Conservation (phyloP, 2,329 filamentous ascomycete species). For the Fusarium redolens region DNA sequence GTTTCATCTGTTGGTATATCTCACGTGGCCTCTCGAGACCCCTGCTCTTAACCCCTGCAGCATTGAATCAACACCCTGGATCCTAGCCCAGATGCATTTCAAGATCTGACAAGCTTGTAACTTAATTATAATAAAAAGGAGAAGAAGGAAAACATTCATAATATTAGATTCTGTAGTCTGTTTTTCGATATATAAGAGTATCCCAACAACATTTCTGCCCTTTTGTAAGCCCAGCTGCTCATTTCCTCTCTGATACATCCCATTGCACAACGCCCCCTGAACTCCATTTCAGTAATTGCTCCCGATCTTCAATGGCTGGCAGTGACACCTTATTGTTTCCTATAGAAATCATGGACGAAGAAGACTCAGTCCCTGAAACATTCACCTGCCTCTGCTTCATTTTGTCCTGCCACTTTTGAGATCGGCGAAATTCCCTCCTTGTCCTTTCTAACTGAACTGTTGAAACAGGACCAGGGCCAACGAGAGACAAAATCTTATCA, state of each 20-base stretch:
- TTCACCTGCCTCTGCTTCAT: fast-evolving
- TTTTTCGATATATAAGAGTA: too few relatives aligned
- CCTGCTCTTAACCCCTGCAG: not conserved
- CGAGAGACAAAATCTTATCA: fast-evolving
- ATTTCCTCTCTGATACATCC: not conserved
- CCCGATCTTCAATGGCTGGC: not conserved
- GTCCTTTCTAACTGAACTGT: not conserved
- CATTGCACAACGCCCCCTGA: not conserved
- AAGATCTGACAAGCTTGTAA: not conserved
- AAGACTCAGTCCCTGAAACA: fast-evolving
- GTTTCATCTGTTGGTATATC: not conserved
- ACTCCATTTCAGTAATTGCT: not conserved
- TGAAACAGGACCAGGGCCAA: not conserved
- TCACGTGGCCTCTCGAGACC: not conserved
- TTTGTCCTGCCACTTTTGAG: not conserved
- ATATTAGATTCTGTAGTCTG: too few relatives aligned
- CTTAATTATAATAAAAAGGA: fast-evolving
- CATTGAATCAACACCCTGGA: too few relatives aligned
- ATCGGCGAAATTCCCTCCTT: not conserved
- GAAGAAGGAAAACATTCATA: fast-evolving
- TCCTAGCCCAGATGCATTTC: not conserved
- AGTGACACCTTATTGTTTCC: not conserved
- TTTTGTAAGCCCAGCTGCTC: too few relatives aligned
- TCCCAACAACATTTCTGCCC: too few relatives aligned
- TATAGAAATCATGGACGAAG: not conserved